Percentiles rank a stretch among this genome's conserved stretches.
Evolutionary conservation across 257 asterid genomes (phyloP).

Genomic region (Nyctanthes arbortristis): DNA sequence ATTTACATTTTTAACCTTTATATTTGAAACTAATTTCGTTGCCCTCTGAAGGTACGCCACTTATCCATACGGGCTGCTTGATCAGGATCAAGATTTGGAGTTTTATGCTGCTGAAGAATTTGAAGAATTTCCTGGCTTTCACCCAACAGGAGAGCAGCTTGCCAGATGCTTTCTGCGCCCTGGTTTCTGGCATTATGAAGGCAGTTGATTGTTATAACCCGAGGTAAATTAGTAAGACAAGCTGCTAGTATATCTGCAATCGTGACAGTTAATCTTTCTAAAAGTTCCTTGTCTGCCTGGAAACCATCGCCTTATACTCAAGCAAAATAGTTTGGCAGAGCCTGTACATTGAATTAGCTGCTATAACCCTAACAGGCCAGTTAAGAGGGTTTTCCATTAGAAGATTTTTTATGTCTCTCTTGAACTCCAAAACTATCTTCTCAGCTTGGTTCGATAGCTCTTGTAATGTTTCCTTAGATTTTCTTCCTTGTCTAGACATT

Average conservation of each 20-base stretch:
- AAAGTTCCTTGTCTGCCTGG: neutral
- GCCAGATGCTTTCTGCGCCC: neutral
- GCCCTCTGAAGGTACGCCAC: slow-evolving; percentile 1
- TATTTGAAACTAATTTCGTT: neutral
- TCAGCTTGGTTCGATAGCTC: neutral
- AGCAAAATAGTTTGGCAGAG: neutral
- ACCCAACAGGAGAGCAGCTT: neutral
- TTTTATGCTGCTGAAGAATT: neutral
- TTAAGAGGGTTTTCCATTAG: neutral
- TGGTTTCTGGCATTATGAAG: neutral
- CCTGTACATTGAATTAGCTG: slow-evolving; percentile 10
- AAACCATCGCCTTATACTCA: neutral
- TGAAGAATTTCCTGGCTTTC: neutral
- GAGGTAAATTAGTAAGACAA: slow-evolving; percentile 8
- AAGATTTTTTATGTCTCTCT: neutral
- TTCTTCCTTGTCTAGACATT: neutral
- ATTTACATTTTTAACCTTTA: neutral
- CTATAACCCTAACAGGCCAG: neutral
- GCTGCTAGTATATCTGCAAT: neutral
- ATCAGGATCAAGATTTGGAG: neutral
- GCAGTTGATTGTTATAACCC: neutral
- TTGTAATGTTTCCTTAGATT: neutral
- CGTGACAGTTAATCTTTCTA: neutral
- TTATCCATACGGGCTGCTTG: neutral
- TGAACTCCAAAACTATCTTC: neutral